A percentile compares a stretch with the other conserved stretches of the same genome.
phyloP scores from a whole-genome alignment of 2,329 filamentous ascomycete genomes.

The Colletotrichum sansevieriae region DNA sequence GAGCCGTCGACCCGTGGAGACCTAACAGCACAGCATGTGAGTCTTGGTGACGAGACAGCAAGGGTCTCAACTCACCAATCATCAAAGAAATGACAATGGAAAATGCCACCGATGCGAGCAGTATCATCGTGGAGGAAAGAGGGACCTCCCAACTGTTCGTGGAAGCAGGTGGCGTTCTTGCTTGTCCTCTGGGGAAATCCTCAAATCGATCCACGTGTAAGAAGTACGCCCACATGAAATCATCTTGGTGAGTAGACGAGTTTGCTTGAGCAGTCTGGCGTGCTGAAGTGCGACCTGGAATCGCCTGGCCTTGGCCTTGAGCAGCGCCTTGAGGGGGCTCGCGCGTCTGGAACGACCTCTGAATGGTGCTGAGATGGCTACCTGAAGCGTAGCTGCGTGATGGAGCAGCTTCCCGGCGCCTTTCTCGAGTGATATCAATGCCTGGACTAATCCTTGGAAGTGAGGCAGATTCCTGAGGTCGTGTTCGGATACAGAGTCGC shows the following conservation, averaged over 20 bases:
- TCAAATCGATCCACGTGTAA: constrained; percentile 37
- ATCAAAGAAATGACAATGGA: constrained; percentile 37
- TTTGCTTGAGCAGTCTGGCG: background rate
- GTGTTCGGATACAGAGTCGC: background rate
- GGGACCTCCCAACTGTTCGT: constrained; percentile 34
- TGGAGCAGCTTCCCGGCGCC: constrained; percentile 2
- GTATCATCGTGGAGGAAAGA: constrained; percentile 39
- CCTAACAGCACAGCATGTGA: background rate
- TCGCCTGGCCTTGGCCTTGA: constrained; percentile 20
- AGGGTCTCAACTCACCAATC: constrained; percentile 4
- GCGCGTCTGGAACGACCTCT: constrained; percentile 25
- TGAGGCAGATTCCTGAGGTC: constrained; percentile 34
- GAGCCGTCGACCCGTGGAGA: constrained; percentile 1
- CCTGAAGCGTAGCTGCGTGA: constrained; percentile 13
- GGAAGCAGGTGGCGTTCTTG: background rate
- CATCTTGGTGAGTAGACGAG: constrained; percentile 18
- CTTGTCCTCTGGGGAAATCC: background rate
- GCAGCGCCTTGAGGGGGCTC: constrained; percentile 8
- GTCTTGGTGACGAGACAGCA: background rate
- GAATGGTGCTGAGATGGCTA: constrained; percentile 34
- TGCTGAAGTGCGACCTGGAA: constrained; percentile 19
- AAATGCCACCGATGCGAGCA: constrained; percentile 41
- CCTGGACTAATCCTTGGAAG: constrained; percentile 45
- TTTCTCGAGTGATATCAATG: constrained; percentile 43
- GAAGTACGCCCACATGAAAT: constrained; percentile 25